Evolutionary conservation across 371 early-diverging fungal species (phyloP).

Genomic region (Cokeromyces recurvatus): DNA sequence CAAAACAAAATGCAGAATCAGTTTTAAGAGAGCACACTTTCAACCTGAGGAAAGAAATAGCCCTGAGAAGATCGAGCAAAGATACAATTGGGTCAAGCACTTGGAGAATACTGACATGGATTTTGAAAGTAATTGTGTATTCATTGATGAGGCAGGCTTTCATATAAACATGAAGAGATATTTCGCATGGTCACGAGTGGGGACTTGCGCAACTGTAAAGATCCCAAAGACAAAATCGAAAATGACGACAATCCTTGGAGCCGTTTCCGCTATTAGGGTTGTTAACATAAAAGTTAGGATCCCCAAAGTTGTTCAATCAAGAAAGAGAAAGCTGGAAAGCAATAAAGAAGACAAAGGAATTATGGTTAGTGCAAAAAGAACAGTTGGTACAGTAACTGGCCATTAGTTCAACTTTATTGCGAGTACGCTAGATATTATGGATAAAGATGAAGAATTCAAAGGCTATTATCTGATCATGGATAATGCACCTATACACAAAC

Average conservation of each 20-base stretch:
- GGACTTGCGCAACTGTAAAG: neutral
- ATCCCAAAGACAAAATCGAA: neutral
- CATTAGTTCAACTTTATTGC: too few species aligned
- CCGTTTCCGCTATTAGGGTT: neutral
- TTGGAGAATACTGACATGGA: neutral
- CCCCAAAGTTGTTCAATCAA: neutral
- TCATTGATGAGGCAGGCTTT: too few species aligned
- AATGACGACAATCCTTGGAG: neutral
- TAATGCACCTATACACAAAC: too few species aligned
- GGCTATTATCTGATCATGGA: too few species aligned
- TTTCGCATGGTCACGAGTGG: neutral
- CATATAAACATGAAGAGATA: too few species aligned
- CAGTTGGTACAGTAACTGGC: too few species aligned
- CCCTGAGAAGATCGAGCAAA: constrained; percentile 8
- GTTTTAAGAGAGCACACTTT: constrained; percentile 12
- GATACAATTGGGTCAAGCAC: constrained; percentile 10
- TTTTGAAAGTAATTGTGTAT: neutral
- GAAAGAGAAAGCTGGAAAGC: too few species aligned
- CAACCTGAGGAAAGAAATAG: constrained; percentile 14
- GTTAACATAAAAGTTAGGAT: neutral
- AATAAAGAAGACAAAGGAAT: too few species aligned
- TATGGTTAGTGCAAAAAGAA: too few species aligned
- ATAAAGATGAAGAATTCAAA: too few species aligned
- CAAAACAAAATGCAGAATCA: constrained; percentile 13
- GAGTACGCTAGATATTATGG: too few species aligned